phyloP scores from a whole-genome alignment of 257 asterid species.

The Solanum appendiculatum region DNA sequence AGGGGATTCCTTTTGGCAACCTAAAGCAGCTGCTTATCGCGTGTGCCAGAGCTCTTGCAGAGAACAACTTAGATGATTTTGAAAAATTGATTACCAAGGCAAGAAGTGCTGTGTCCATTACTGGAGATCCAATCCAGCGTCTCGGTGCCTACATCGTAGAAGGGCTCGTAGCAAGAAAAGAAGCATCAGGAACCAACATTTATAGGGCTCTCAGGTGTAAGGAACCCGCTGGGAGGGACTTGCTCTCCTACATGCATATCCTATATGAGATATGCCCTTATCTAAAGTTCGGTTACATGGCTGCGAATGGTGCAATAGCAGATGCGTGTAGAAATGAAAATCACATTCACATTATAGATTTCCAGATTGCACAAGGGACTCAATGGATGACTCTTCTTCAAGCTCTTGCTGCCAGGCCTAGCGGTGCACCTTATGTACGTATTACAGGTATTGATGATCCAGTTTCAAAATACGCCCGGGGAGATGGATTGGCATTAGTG shows the following conservation, averaged over 20 bases:
- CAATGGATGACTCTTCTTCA: constrained; percentile 91
- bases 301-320: constrained; percentile 93
- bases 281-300: constrained; percentile 90
- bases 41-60: constrained; percentile 70
- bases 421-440: constrained; percentile 85
- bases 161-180: constrained; percentile 76
- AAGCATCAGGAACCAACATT: constrained; percentile 70
- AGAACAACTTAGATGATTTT: constrained; percentile 37
- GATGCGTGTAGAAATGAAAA: constrained; percentile 78
- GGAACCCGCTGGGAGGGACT: constrained; percentile 60
- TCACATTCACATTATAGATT: constrained; percentile 75
- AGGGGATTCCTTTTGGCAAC: constrained; percentile 38
- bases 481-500: constrained; percentile 51
- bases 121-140: constrained; percentile 90
- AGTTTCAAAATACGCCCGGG: constrained; percentile 68
- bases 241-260: constrained; percentile 77
- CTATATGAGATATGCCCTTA: constrained; percentile 86
- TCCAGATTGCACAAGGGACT: constrained; percentile 88
- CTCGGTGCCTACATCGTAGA: constrained; percentile 90
- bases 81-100: constrained; percentile 39
- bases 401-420: constrained; percentile 85
- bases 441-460: constrained; percentile 95
- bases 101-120: constrained; percentile 53
- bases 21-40: constrained; percentile 54
- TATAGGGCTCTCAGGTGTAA: constrained; percentile 69